Conservation (phyloP, 768 basidiomycete species). For the Tremella fuciformis region DNA sequence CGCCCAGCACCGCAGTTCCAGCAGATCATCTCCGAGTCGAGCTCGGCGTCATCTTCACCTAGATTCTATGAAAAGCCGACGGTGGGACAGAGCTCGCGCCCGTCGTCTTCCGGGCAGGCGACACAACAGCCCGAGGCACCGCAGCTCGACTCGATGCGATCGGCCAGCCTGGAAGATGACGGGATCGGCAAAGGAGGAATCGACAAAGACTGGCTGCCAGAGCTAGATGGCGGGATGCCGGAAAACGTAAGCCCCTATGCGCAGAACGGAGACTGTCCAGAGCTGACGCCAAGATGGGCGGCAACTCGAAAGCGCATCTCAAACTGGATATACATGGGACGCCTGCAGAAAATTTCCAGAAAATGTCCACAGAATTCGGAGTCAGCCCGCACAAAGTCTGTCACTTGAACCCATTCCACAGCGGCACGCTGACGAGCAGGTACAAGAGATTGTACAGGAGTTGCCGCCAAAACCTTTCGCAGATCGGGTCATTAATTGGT, state of each 20-base stretch:
- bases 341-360: constrained; percentile 72
- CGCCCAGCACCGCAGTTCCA: constrained; percentile 1
- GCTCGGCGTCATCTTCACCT: not conserved
- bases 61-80: constrained; percentile 4
- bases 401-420: not conserved
- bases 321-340: constrained; percentile 48
- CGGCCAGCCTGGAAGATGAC: constrained; percentile 1
- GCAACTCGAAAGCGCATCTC: constrained; percentile 33
- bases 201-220: constrained; percentile 35
- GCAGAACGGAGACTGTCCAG: not conserved
- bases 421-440: constrained; percentile 38
- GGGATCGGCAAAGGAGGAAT: not conserved
- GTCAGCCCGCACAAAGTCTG: constrained; percentile 73
- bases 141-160: not conserved
- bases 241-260: constrained; percentile 24
- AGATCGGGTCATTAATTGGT: constrained; percentile 76
- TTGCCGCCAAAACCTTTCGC: constrained; percentile 74
- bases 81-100: no score
- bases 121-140: no score
- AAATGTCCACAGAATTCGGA: constrained; percentile 86
- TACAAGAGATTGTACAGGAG: constrained; percentile 82
- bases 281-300: constrained; percentile 37
- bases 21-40: constrained; percentile 3
- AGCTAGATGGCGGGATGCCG: constrained; percentile 41
- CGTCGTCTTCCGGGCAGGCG: no score